Base-by-base conservation (phyloP, 2,329 filamentous ascomycete species). In the Penicillium palitans region DNA sequence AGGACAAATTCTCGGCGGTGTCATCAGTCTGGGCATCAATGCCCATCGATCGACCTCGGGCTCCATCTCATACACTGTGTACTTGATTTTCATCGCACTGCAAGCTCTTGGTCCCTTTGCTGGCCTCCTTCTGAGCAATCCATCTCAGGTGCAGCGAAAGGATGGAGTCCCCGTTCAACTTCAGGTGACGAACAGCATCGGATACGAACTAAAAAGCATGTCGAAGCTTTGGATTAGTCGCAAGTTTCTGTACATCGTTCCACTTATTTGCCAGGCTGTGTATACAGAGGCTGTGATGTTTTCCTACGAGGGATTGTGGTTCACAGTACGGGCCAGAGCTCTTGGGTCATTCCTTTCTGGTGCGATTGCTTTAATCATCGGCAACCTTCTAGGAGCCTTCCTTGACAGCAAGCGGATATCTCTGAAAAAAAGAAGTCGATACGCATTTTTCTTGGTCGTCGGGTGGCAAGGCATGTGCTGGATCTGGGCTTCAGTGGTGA, bases 221-320 rank as follows among this genome's bases (percentile, higher is more conserved):
- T 76, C 79, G 0, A 83, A 79, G 56, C 74, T 86, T 0, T 89
- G 90, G 62, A 74, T 87, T 31, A 84, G 78, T 2, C 84, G 80
- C 44, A 81, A 82, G 31, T 90, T 89, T 58, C 73, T 91, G 1
- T 76, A 90, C 0, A 79, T 90, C 1, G 72, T 90, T 3, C 80
- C 87, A 0, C 84, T 89, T 62, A 90, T 91, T 40, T 86, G 86
- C 1, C 87, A 90, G 63, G 86, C 86, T 0, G 88, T 90, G 0
- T 91, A 88, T 68, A 77, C 86, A 0, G 88, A 91, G 69, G 85
- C 89, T 0, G 87, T 91, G 0, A 89, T 87, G 72, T 90, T 87
- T 70, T 90, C 88, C 0, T 91, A 87, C 58, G 76, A 87, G 8
- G 79, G 61, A 72, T 76, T 88, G 15, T 92, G 87, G 86, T 90